phyloP scores from a whole-genome alignment of 768 basidiomycete species.

The Lanmaoa rubissima region DNA sequence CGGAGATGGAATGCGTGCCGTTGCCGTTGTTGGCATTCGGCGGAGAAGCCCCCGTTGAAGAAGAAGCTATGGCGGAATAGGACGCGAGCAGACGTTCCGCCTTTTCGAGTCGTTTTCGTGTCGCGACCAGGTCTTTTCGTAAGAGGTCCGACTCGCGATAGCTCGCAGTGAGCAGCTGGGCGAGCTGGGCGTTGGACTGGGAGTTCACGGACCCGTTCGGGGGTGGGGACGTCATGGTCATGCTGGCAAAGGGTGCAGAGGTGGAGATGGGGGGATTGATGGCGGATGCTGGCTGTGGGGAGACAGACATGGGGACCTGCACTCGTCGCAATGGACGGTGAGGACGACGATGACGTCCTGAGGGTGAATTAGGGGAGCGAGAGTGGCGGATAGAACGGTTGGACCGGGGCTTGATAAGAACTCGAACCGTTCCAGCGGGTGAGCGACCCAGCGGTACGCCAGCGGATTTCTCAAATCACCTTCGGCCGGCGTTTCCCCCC shows the following conservation, averaged over 20 bases:
- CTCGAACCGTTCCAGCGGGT: neutral
- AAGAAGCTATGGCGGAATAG: slow-evolving; percentile 17
- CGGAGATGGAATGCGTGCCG: slow-evolving; percentile 19
- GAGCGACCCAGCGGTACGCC: slow-evolving; percentile 13
- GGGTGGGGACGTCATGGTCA: slow-evolving; percentile 13
- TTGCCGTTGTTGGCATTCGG: slow-evolving; percentile 17
- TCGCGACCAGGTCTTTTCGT: slow-evolving; percentile 43
- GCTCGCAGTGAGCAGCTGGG: slow-evolving; percentile 51
- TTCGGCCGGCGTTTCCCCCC: slow-evolving; percentile 27
- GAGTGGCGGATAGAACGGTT: too few relatives aligned
- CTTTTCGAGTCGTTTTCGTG: slow-evolving; percentile 49
- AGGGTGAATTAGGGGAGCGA: too few relatives aligned
- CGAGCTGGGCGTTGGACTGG: slow-evolving; percentile 52
- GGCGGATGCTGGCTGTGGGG: slow-evolving; percentile 10
- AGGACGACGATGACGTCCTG: too few relatives aligned
- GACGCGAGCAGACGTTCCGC: slow-evolving; percentile 45
- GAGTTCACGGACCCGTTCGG: slow-evolving; percentile 15
- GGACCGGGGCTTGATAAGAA: slow-evolving; percentile 15
- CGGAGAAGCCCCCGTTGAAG: neutral
- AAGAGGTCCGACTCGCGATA: slow-evolving; percentile 54
- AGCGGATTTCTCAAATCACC: slow-evolving; percentile 16
- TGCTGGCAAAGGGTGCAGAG: neutral
- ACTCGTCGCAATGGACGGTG: too few relatives aligned
- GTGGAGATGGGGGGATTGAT: neutral
- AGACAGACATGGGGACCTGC: slow-evolving; percentile 16